Percentiles rank a stretch among this genome's conserved stretches.
phyloP scores from a whole-genome alignment of 768 basidiomycete species.

The Amanita thiersii region DNA sequence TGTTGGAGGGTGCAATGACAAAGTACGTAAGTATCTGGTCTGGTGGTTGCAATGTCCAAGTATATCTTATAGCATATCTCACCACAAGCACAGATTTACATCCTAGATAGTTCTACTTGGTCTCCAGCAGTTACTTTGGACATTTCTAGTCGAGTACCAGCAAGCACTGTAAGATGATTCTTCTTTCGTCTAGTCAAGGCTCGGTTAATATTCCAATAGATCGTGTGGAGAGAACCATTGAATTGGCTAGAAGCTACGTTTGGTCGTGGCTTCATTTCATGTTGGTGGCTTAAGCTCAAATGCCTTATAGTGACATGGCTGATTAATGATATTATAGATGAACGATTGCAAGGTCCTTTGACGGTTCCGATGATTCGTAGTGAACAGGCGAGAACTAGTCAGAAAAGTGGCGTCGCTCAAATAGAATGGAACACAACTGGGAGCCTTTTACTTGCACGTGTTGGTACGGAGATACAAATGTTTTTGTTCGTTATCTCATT shows the following conservation, averaged over 20 bases:
- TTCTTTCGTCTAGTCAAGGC: constrained; percentile 1
- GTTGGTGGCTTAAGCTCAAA: constrained; percentile 36
- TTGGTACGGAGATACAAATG: constrained; percentile 43
- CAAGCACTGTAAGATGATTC: constrained; percentile 39
- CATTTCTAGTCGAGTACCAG: constrained; percentile 46
- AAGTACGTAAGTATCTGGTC: constrained; percentile 32
- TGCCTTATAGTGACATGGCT: background rate
- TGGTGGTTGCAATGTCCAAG: background rate
- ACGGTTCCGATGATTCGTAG: constrained; percentile 39
- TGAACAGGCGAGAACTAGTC: constrained; percentile 55
- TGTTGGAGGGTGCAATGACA: constrained; percentile 85
- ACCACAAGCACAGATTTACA: constrained; percentile 45
- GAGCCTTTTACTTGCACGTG: constrained; percentile 62
- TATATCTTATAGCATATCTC: constrained; percentile 7
- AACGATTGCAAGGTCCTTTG: constrained; percentile 50
- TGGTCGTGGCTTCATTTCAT: constrained; percentile 83
- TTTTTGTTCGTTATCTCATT: constrained; percentile 11
- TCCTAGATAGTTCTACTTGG: constrained; percentile 75
- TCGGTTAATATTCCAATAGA: constrained; percentile 30
- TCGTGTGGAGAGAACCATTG: constrained; percentile 77
- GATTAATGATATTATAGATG: constrained; percentile 35
- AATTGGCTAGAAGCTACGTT: constrained; percentile 81
- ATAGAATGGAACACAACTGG: constrained; percentile 81
- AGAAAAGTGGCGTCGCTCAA: constrained; percentile 61
- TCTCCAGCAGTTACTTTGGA: constrained; percentile 57